Conservation (phyloP, 2,329 filamentous ascomycete genomes). For the Ophiocordyceps polyrhachis-furcata region DNA sequence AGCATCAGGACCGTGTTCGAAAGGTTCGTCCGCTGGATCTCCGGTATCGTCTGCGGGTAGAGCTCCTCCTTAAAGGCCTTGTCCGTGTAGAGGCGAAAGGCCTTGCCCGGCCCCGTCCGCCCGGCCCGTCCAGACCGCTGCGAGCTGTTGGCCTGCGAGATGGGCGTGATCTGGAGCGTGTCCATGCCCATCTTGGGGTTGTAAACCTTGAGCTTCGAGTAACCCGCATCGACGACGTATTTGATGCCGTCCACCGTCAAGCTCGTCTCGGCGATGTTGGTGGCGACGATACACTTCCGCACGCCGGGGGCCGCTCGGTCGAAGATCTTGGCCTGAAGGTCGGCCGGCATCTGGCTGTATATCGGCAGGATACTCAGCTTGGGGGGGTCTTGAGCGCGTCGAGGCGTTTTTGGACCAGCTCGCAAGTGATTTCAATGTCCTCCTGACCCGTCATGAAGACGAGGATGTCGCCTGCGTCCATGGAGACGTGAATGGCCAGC, state of each 20-base stretch:
- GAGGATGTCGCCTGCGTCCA: slow-evolving; percentile 85
- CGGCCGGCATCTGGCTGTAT: slow-evolving; percentile 79
- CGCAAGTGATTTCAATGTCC: slow-evolving; percentile 89
- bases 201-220: slow-evolving; percentile 94
- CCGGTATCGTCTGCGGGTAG: slow-evolving; percentile 86
- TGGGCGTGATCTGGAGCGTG: slow-evolving; percentile 82
- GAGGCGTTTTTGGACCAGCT: slow-evolving; percentile 89
- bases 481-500: slow-evolving; percentile 96
- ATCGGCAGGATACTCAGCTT: slow-evolving; percentile 86
- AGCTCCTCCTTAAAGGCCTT: slow-evolving; percentile 92
- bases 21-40: slow-evolving; percentile 89
- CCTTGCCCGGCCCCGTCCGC: slow-evolving; percentile 87
- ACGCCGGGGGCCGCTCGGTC: slow-evolving; percentile 74
- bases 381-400: slow-evolving; percentile 84
- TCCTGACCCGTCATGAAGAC: slow-evolving; percentile 94
- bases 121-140: slow-evolving; percentile 86
- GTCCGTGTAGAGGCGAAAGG: slow-evolving; percentile 89
- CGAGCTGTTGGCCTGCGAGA: slow-evolving; percentile 91
- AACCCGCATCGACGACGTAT: slow-evolving; percentile 95
- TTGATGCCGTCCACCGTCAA: slow-evolving; percentile 97
- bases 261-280: slow-evolving; percentile 94
- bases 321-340: slow-evolving; percentile 89
- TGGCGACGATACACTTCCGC: slow-evolving; percentile 91
- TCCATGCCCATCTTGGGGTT: slow-evolving; percentile 98
- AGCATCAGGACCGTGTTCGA: slow-evolving; percentile 90